Percentiles rank a stretch among this genome's conserved stretches.
Evolutionary conservation across 1,284 basidiomycete genomes (phyloP).

Genomic region (Cryptococcus sp.): DNA sequence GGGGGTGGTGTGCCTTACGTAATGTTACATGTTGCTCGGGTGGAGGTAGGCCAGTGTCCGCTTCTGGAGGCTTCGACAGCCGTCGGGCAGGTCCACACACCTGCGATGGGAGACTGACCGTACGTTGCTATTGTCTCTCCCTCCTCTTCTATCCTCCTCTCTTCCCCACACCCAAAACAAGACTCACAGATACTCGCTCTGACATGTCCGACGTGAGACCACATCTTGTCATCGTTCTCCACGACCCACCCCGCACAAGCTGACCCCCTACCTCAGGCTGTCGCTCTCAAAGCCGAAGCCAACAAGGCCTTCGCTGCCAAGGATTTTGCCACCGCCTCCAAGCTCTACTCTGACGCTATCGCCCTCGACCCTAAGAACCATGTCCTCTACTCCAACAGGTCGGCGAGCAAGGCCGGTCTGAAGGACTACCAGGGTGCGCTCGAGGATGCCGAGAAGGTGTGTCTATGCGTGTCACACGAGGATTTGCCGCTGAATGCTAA

Average conservation of each 20-base stretch:
- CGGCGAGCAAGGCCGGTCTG: slow-evolving; percentile 82
- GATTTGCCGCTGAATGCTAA: neutral
- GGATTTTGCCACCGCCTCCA: slow-evolving; percentile 82
- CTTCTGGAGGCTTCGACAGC: slow-evolving; percentile 8
- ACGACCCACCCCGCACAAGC: neutral
- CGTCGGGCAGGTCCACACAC: neutral
- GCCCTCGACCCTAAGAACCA: slow-evolving; percentile 76
- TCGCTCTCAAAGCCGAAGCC: slow-evolving; percentile 81
- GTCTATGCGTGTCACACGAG: neutral
- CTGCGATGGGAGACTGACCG: too few species aligned
- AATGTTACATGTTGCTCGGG: neutral
- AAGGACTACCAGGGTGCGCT: slow-evolving; percentile 73
- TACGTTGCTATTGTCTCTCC: neutral
- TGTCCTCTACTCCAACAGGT: slow-evolving; percentile 90
- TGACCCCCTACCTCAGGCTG: slow-evolving; percentile 38
- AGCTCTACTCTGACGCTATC: slow-evolving; percentile 78
- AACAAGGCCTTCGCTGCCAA: slow-evolving; percentile 96
- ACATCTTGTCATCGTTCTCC: neutral
- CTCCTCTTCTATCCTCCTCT: neutral
- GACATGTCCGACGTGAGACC: slow-evolving; percentile 30
- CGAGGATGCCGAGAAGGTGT: slow-evolving; percentile 83
- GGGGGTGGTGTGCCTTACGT: neutral
- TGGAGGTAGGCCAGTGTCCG: slow-evolving; percentile 5
- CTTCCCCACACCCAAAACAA: neutral
- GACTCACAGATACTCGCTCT: neutral